Conservation (phyloP, 139 green algal species). For the Picocystis salinarum region DNA sequence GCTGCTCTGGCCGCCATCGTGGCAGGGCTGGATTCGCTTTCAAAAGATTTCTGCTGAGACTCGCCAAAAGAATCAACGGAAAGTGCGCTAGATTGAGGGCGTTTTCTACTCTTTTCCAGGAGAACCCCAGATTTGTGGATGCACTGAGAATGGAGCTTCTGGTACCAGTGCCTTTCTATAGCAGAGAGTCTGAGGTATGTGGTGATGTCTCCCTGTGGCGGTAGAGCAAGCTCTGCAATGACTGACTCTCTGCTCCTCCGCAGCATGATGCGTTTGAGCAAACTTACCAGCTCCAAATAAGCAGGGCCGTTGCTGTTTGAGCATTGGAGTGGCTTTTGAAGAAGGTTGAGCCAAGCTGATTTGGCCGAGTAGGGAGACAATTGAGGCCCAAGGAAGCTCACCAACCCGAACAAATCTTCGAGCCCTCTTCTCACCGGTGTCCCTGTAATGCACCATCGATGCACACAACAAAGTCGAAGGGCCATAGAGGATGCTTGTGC, state of each 20-base stretch:
- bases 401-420: conserved; percentile 66
- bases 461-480: conserved; percentile 18
- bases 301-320: no score
- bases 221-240: conserved; percentile 50
- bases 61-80: no score
- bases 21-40: no score
- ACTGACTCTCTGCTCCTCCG: conserved; percentile 60
- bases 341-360: no score
- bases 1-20: background rate
- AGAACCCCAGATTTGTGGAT: no score
- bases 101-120: no score
- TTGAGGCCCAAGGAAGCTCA: conserved; percentile 71
- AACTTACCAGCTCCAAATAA: no score
- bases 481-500: conserved; percentile 61
- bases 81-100: no score
- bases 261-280: conserved; percentile 85
- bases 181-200: conserved; percentile 38
- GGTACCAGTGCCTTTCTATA: conserved; percentile 81
- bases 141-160: conserved; percentile 29
- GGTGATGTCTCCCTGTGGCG: conserved; percentile 33
- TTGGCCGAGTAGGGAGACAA: no score
- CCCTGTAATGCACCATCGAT: conserved; percentile 48
- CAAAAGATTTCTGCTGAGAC: no score
- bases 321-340: no score
- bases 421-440: conserved; percentile 64